Conservation (phyloP, 2,329 filamentous ascomycete genomes). For the Monosporascus sp. region DNA sequence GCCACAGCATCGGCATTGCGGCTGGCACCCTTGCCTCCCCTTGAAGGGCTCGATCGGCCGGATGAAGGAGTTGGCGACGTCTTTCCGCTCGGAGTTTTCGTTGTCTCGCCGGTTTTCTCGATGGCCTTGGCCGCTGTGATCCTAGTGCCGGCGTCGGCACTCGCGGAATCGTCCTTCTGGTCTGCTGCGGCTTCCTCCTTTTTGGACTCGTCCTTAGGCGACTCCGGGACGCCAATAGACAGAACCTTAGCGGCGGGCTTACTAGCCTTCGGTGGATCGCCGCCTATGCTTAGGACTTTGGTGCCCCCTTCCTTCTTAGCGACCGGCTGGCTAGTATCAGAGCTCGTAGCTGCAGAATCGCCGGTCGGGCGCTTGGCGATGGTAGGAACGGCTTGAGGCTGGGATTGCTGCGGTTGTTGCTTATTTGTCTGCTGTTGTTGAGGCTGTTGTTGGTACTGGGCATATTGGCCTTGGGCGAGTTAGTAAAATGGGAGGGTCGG, state of each 20-base stretch:
- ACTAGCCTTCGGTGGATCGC: conserved; percentile 41
- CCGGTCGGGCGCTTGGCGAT: conserved; percentile 56
- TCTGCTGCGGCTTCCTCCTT: conserved; percentile 33
- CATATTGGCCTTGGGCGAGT: conserved; percentile 38
- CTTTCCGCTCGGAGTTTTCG: conserved; percentile 53
- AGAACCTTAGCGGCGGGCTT: conserved; percentile 62
- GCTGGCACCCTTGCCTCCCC: conserved; percentile 44
- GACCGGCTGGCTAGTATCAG: conserved; percentile 44
- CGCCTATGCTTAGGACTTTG: conserved; percentile 61
- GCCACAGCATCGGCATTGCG: conserved; percentile 78
- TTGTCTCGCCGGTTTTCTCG: conserved; percentile 76
- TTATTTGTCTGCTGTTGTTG: conserved; percentile 35
- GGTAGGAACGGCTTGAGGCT: conserved; percentile 39
- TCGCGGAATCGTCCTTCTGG: conserved; percentile 22
- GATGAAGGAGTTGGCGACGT: conserved; percentile 78
- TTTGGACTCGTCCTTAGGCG: conserved; percentile 52
- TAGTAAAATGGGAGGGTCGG: conserved; percentile 11
- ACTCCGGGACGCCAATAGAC: conserved; percentile 58
- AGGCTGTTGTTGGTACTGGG: conserved; percentile 47
- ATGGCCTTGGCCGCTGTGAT: conserved; percentile 84
- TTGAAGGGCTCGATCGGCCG: conserved; percentile 75
- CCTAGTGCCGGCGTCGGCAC: conserved; percentile 63
- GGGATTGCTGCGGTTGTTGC: conserved; percentile 40
- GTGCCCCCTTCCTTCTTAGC: conserved; percentile 49
- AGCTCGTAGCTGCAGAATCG: conserved; percentile 34